These are phyloP conservation scores for Lasiodiplodia sp. DNA, from an alignment of 2,329 filamentous ascomycete genomes.

Conservation along the genomic window DNA sequence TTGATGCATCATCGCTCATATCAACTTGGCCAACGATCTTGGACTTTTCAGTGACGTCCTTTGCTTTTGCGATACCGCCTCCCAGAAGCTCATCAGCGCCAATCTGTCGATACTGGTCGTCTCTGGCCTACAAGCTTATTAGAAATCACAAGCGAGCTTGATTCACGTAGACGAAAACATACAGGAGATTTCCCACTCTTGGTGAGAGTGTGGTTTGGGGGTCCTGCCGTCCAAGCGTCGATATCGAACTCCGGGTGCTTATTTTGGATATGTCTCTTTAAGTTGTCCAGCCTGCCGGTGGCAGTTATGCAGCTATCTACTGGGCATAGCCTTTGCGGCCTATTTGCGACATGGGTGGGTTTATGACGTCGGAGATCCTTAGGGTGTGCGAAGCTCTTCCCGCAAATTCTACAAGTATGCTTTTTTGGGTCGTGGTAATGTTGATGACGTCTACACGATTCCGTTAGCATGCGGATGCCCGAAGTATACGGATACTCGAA, in stretches of 20 bases:
- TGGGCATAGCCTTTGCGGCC: background rate
- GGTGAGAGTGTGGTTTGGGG: no score
- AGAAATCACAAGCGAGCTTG: no score
- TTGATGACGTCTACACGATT: constrained; percentile 9
- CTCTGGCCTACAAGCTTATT: no score
- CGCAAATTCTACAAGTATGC: background rate
- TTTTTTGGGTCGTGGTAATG: constrained; percentile 2
- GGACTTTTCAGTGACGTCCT: no score
- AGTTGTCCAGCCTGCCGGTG: constrained; percentile 7
- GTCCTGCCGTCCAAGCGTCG: background rate
- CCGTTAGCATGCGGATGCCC: background rate
- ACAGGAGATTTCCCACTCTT: no score
- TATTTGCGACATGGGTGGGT: background rate
- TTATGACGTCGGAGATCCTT: constrained; percentile 22
- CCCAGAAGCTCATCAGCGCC: no score
- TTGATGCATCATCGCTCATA: no score
- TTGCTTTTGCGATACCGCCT: no score
- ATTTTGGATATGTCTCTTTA: constrained; percentile 13
- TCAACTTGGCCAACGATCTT: no score
- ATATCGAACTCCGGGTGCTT: constrained; percentile 7
- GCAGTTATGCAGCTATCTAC: background rate
- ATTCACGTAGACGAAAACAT: no score
- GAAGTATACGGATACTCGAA: background rate
- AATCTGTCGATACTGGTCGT: no score
- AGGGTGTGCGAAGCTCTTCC: constrained; percentile 10